A percentile compares a stretch with the other conserved stretches of the same genome.
These are phyloP conservation scores for Fusarium compactum DNA, from an alignment of 2,329 filamentous ascomycete species.

Conservation along the genomic window DNA sequence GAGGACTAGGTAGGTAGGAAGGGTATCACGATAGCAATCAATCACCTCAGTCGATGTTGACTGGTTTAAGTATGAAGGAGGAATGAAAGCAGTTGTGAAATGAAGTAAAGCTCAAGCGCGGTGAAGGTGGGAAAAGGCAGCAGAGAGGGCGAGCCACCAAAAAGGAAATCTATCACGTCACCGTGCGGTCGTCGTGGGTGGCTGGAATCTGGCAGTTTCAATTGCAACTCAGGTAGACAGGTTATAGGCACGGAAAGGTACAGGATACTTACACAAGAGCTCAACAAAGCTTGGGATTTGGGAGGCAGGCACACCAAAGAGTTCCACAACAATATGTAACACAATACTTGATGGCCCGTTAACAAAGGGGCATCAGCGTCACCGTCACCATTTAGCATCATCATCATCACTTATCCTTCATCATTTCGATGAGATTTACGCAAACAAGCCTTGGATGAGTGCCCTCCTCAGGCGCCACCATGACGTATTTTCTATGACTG, in stretches of 20 bases:
- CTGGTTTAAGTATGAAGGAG: constrained; percentile 12
- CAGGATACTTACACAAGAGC: constrained; percentile 31
- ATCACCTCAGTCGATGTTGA: constrained; percentile 9
- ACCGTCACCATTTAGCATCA: constrained; percentile 36
- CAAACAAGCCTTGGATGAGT: constrained; percentile 37
- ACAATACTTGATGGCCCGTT: constrained; percentile 7
- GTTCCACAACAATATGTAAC: constrained; percentile 26
- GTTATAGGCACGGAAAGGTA: constrained; percentile 18
- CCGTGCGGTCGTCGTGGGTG: constrained; percentile 41
- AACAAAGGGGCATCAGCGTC: constrained; percentile 32
- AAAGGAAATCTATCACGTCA: constrained; percentile 48
- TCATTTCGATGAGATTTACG: constrained; percentile 38
- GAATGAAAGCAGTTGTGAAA: constrained; percentile 20
- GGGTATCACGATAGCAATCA: constrained; percentile 15
- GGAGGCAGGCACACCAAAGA: not conserved
- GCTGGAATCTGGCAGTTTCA: constrained; percentile 37
- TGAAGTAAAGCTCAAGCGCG: constrained; percentile 6
- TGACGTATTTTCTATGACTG: constrained; percentile 41
- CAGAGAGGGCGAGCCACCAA: constrained; percentile 30
- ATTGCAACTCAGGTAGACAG: not conserved
- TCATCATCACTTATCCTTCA: constrained; percentile 42
- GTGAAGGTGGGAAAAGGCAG: constrained; percentile 22
- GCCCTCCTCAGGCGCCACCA: constrained; percentile 36
- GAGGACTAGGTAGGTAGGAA: not conserved
- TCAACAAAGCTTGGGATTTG: constrained; percentile 20